Percentiles rank a stretch among this genome's conserved stretches.
Conservation (phyloP, 495 filamentous ascomycete species). For the Penicillium mononematosum region DNA sequence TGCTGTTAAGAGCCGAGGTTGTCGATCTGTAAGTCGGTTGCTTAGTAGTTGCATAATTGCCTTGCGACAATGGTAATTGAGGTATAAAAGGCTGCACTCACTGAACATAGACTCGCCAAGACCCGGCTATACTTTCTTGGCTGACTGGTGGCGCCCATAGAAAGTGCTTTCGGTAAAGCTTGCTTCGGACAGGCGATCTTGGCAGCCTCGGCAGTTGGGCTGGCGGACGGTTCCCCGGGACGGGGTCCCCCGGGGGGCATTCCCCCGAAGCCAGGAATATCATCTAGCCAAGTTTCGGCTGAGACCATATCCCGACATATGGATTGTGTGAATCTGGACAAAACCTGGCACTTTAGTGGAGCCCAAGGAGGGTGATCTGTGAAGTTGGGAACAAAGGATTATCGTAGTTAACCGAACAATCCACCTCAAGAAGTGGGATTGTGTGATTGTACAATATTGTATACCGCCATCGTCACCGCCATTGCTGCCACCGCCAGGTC, state of each 20-base stretch:
- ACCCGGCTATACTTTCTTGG: not conserved
- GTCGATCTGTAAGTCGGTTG: not conserved
- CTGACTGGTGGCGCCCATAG: not conserved
- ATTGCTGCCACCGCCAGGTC: no score
- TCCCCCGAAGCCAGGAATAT: no score
- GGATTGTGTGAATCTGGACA: not conserved
- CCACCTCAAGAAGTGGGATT: no score
- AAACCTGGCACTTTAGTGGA: not conserved
- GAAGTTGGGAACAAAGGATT: no score
- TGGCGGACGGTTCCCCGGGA: not conserved
- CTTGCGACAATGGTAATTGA: no score
- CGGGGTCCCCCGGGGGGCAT: no score
- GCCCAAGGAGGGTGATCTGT: no score
- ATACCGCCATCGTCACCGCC: no score
- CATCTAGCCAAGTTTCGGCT: not conserved
- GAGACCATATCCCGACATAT: not conserved
- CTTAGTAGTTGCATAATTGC: not conserved
- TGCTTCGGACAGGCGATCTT: conserved; percentile 5
- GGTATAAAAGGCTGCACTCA: not conserved
- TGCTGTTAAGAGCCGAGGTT: not conserved
- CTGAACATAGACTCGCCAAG: not conserved
- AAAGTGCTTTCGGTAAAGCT: conserved; percentile 2
- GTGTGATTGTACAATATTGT: no score
- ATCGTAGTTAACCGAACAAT: no score
- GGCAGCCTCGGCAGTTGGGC: conserved; percentile 1